Evolutionary conservation across 768 basidiomycete genomes (phyloP), one percentile per base, ranked within the genome.

Genomic region (Trametes cubensis): DNA sequence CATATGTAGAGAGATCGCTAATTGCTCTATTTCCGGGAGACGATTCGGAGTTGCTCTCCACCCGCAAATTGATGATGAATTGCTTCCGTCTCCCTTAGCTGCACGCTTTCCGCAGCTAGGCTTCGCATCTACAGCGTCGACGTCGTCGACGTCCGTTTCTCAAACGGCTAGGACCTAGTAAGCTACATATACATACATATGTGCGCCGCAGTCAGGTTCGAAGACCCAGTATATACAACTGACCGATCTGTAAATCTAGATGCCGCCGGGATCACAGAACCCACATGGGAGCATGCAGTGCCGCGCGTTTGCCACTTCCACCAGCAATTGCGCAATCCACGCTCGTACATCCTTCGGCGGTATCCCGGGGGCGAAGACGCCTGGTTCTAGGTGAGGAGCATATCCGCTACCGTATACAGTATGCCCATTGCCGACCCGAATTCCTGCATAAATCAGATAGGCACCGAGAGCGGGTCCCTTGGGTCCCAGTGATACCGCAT

Each of bases 291-390:
- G n/a, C 39, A 7, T 25, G 14, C 38, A 21, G 40, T 11, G 14
- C 46, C 56, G 34, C 15, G 20, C 21, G 21, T 59, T 46, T 59
- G 58, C 58, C 51, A 61, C 52, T 61, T 39, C 34, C 38, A 48
- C 38, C 10, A 11, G 13, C 21, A 23, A 61, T 61, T 28, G 60
- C 60, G 60, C 60, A 61, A 61, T 61, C 42, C 44, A 21, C 21
- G 58, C 28, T 23, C n/a, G 6, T 34, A 7, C 34, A 34, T 34
- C 10, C 34, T 34, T 10, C 34, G 34, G 34, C 34, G 34, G 34
- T 34, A 34, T 34, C 34, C 34, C 34, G 34, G 34, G 10, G 34
- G 10, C 34, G 34, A 6, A 34, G 5, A 6, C 11, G 10, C 34
- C 5, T 34, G 10, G 34, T 34, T 34, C 34, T 7, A 34, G 34